These are phyloP conservation scores for Ascochyta rabiei DNA, from an alignment of 2,329 filamentous ascomycete species.

Conservation along the genomic window DNA sequence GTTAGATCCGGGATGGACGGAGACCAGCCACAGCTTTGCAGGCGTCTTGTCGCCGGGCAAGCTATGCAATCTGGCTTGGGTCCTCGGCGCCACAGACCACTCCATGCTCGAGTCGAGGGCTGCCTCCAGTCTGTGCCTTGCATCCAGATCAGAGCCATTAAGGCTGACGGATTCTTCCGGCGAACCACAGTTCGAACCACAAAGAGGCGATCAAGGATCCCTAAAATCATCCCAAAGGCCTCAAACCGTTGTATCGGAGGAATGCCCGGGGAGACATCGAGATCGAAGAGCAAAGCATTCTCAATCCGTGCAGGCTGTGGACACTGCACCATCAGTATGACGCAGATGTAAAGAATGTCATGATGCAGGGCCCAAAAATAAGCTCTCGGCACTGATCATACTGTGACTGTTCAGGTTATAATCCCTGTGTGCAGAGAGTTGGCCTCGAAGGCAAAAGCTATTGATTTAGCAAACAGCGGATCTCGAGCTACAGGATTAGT, in stretches of 20 bases:
- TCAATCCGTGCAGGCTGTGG: not conserved
- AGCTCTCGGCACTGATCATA: conserved; percentile 1
- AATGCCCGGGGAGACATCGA: not conserved
- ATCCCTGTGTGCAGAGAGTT: conserved; percentile 5
- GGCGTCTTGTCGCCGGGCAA: not conserved
- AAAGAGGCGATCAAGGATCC: not conserved
- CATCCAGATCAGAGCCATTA: not conserved
- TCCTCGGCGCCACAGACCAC: not conserved
- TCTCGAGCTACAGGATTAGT: conserved; percentile 11
- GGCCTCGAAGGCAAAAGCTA: conserved; percentile 8
- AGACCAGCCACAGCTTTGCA: conserved; percentile 2
- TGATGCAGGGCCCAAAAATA: conserved; percentile 7
- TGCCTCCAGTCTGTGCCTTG: not conserved
- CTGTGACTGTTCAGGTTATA: not conserved
- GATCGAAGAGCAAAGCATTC: not conserved
- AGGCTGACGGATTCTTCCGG: not conserved
- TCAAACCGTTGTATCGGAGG: not conserved
- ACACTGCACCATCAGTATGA: conserved; percentile 1
- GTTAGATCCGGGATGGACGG: not conserved
- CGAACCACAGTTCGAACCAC: not conserved
- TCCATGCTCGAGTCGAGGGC: not conserved
- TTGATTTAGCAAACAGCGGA: conserved; percentile 21
- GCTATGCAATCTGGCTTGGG: not conserved
- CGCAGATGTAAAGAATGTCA: conserved; percentile 1
- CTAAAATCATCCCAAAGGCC: not conserved